Conservation (phyloP, 2,329 filamentous ascomycete species). For the Fusarium dimerum region DNA sequence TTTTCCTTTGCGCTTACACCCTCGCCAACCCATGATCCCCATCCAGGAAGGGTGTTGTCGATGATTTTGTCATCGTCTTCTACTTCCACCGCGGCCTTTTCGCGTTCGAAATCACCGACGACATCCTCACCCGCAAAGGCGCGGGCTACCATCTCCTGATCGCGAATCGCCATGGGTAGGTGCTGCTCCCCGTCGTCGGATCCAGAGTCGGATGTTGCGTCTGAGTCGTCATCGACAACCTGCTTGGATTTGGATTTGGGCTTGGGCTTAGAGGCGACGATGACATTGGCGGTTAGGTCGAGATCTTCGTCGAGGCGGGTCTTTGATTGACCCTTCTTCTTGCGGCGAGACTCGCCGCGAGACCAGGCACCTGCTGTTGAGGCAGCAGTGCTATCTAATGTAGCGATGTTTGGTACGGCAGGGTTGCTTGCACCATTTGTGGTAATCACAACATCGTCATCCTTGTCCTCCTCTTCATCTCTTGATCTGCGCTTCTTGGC, state of each 20-base stretch:
- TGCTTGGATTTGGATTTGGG: constrained; percentile 26
- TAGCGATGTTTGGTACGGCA: constrained; percentile 20
- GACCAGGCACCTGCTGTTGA: constrained; percentile 45
- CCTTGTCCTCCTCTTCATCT: constrained; percentile 26
- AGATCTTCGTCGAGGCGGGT: constrained; percentile 37
- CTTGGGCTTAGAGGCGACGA: constrained; percentile 35
- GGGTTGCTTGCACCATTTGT: constrained; percentile 20
- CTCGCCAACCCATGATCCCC: constrained; percentile 89
- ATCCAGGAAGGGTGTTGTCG: constrained; percentile 86
- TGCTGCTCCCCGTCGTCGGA: constrained; percentile 53
- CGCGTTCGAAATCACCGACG: constrained; percentile 73
- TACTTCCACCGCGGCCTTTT: constrained; percentile 71
- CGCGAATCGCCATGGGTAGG: constrained; percentile 58
- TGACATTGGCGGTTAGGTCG: constrained; percentile 41
- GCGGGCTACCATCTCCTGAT: constrained; percentile 70
- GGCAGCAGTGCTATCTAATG: constrained; percentile 16
- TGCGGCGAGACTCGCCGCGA: constrained; percentile 38
- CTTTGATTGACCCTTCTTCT: constrained; percentile 38
- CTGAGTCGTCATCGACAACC: constrained; percentile 29
- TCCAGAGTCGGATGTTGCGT: constrained; percentile 36
- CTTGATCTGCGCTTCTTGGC: constrained; percentile 31
- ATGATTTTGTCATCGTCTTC: constrained; percentile 83
- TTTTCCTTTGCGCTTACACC: constrained; percentile 73
- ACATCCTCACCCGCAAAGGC: constrained; percentile 92
- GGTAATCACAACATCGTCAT: constrained; percentile 31